These are phyloP conservation scores for Shiraia sp. DNA, from an alignment of 2,329 filamentous ascomycete species.

Conservation along the genomic window DNA sequence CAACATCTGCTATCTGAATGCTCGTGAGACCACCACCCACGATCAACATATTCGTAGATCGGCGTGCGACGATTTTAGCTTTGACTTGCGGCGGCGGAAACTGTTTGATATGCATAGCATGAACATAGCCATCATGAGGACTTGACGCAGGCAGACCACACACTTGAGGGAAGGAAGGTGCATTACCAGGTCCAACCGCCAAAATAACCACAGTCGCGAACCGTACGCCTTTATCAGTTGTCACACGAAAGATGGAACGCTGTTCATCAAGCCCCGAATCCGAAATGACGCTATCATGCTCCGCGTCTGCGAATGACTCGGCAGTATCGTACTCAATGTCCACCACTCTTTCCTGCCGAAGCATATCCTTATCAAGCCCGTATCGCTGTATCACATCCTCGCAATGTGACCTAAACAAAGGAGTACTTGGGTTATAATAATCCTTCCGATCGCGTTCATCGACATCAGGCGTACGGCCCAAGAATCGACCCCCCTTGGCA, in stretches of 20 bases:
- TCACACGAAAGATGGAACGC: slow-evolving; percentile 66
- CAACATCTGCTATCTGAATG: slow-evolving; percentile 71
- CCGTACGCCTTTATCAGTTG: slow-evolving; percentile 57
- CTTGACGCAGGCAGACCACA: slow-evolving; percentile 43
- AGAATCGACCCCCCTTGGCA: slow-evolving; percentile 52
- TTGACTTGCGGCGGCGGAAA: slow-evolving; percentile 61
- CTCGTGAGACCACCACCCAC: slow-evolving; percentile 78
- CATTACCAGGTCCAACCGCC: slow-evolving; percentile 70
- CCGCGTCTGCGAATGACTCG: slow-evolving; percentile 31
- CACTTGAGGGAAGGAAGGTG: slow-evolving; percentile 51
- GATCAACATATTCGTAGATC: slow-evolving; percentile 65
- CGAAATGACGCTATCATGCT: slow-evolving; percentile 22
- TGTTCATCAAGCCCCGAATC: slow-evolving; percentile 31
- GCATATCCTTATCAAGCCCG: slow-evolving; percentile 56
- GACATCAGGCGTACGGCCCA: slow-evolving; percentile 39
- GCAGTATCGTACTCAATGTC: slow-evolving; percentile 64
- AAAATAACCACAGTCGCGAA: slow-evolving; percentile 68
- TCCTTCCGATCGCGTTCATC: slow-evolving; percentile 54
- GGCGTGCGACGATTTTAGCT: slow-evolving; percentile 53
- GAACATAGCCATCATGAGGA: slow-evolving; percentile 58
- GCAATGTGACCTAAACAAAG: slow-evolving; percentile 50
- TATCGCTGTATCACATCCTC: slow-evolving; percentile 46
- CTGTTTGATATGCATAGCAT: slow-evolving; percentile 65
- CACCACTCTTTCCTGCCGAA: slow-evolving; percentile 63
- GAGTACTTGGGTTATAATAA: slow-evolving; percentile 49